Evolutionary conservation across 768 basidiomycete genomes (phyloP), one percentile per base, ranked within the genome.

Genomic region (Tricholoma matsutake): DNA sequence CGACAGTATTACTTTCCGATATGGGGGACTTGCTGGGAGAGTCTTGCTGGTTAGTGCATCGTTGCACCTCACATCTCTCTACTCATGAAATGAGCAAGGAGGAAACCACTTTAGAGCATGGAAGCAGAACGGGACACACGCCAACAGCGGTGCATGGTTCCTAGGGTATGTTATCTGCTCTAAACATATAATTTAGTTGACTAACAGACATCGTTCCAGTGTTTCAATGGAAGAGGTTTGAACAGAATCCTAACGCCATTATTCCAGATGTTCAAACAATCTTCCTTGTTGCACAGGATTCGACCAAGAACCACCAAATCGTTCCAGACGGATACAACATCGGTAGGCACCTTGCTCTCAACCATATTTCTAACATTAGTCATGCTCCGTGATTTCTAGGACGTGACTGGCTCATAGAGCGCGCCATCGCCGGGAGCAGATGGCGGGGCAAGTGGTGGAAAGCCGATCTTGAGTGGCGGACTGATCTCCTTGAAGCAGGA

Each of bases 21-120:
- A 35, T 87, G 85, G 81, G 93, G 93, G 28, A 91, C 91, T 0
- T 95, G 93, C 72, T 92, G 93, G 89, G 92, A 95, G 78, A 91
- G 86, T 66, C 72, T 94, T 22, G 80, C 86, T 64, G 88, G 88
- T 80, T 72, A 62, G 31, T 20, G 9, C 10, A 32, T 56, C n/a
- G 22, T 35, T 4, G 16, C 51, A 0, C 45, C 55, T 37, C 11
- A 32, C 54, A 14, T 53, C 7, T 4, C 51, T 32, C 7, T 29
- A 6, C 25, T 51, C 14, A 51, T 16, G 6, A 47, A 18, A 22
- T 10, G 55, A 25, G 35, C 45, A 68, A 81, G 92, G 92, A n/a
- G 93, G 92, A 2, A 87, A 94, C 60, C 94, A 95, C 69, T 95
- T 91, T 68, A 83, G 92, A 54, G 91, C 91, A 7, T 95, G 92